Conservation (phyloP, 2,329 filamentous ascomycete genomes). For the Penicillium sp. region DNA sequence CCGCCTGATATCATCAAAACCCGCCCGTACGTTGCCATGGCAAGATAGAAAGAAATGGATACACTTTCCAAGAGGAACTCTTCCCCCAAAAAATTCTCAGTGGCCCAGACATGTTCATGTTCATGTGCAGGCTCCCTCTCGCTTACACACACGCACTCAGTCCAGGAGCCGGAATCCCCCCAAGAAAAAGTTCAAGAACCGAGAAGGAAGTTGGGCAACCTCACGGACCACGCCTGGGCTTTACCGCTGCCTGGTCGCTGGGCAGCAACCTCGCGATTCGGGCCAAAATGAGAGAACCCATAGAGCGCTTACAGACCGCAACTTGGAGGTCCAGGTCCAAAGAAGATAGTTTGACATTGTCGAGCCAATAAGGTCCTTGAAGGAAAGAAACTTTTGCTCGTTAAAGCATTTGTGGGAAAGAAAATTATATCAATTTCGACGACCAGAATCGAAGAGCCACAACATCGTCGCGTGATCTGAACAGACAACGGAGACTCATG, state of each 20-base stretch:
- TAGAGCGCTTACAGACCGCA: conserved; percentile 21
- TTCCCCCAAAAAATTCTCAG: conserved; percentile 1
- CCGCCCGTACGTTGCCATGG: conserved; percentile 17
- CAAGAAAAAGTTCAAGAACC: neutral
- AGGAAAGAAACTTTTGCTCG: too few relatives aligned
- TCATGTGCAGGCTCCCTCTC: neutral
- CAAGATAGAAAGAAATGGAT: conserved; percentile 7
- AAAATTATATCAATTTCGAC: too few relatives aligned
- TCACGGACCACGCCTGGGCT: conserved; percentile 23
- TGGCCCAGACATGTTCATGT: too few relatives aligned
- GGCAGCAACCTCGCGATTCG: conserved; percentile 27
- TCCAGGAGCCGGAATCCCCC: too few relatives aligned
- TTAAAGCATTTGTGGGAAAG: too few relatives aligned
- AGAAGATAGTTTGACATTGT: too few relatives aligned
- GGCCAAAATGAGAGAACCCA: conserved; percentile 14
- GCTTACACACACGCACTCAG: conserved; percentile 9
- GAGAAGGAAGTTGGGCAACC: conserved; percentile 23
- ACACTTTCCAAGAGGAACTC: neutral
- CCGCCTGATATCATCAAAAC: too few relatives aligned
- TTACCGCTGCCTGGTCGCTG: conserved; percentile 30
- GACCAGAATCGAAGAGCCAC: too few relatives aligned
- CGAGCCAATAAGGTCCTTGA: too few relatives aligned
- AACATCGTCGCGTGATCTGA: too few relatives aligned
- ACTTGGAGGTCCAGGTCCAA: conserved; percentile 10
- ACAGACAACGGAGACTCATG: too few relatives aligned